Evolutionary conservation across 495 filamentous ascomycete genomes (phyloP), one percentile per base, ranked within the genome.

Genomic region (Trichoderma orchidacearum): DNA sequence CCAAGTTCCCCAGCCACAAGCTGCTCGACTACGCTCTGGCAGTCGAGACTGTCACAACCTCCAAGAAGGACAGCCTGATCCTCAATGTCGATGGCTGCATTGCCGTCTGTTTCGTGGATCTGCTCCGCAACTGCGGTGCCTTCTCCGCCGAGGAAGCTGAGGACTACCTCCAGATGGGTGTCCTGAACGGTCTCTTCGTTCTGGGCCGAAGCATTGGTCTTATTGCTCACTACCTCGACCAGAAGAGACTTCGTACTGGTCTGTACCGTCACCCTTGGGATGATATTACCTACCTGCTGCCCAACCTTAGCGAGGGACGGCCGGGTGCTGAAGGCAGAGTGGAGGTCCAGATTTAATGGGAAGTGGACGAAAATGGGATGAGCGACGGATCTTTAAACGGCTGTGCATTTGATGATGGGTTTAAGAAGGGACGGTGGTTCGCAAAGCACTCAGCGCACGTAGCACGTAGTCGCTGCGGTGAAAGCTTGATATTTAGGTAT

Each of bases 21-120:
- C 84, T 96, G 69, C 86, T 98, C 64, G 93, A 98, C 76, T 98
- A 95, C 72, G 93, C 93, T 63, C 85, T 98, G 68, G 93, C 93
- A 9, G 93, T 98, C 55, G 93, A 98, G 82, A 86, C 87, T 2
- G 93, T 98, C 61, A 98, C 93, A 30, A 98, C 93, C 8, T 95
- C 90, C 61, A 98, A 98, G 86, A 98, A 98, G 82, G 93, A 98
- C 77, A 98, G 97, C 81, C 84, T 98, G 57, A 98, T 98, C 64
- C 85, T 98, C 60, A 98, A 98, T 80, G 93, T 98, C 55, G 93
- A 98, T 70, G 93, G 93, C 61, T 95, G 89, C 71, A 83, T 98
- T 62, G 93, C 93, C 62, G 93, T 98, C 67, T 97, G 92, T 84
- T 98, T 98, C 72, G 90, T 98, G 56, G 93, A 98, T 63, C 75